Evolutionary conservation across 129 eudicot genomes (phyloP).

Genomic region (Pittosporum tobira): DNA sequence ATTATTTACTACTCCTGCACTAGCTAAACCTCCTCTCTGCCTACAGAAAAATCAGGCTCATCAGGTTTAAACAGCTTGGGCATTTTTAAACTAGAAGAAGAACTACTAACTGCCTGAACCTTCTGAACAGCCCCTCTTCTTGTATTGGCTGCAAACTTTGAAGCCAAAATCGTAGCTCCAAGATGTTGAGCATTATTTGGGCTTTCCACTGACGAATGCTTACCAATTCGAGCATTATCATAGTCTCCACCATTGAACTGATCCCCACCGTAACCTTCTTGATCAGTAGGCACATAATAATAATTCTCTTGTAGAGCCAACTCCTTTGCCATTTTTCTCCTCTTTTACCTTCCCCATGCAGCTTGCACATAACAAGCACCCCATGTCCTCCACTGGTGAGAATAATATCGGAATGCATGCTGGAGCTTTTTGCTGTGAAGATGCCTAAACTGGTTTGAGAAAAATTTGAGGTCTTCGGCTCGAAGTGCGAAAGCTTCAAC

Average conservation of each 20-base stretch:
- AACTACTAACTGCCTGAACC: conserved; percentile 21
- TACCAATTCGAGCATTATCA: conserved; percentile 17
- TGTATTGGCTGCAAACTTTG: conserved; percentile 58
- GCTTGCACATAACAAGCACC: conserved; percentile 57
- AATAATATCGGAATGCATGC: conserved; percentile 70
- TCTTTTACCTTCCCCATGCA: conserved; percentile 62
- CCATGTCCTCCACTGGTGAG: conserved; percentile 92
- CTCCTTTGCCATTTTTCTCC: conserved; percentile 49
- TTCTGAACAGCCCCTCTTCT: conserved; percentile 34
- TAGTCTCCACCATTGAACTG: conserved; percentile 11
- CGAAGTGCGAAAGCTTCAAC: conserved; percentile 76
- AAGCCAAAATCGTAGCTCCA: conserved; percentile 69
- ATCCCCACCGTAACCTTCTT: conserved; percentile 9
- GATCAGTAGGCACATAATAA: conserved; percentile 2
- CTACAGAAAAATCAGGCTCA: conserved; percentile 56
- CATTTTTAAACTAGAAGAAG: conserved; percentile 54
- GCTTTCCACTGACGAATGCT: conserved; percentile 17
- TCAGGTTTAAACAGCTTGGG: conserved; percentile 68
- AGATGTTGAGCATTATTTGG: conserved; percentile 27
- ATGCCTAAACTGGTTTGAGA: conserved; percentile 60
- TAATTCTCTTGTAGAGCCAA: conserved; percentile 46
- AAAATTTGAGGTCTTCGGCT: conserved; percentile 68
- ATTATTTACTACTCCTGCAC: too few species aligned
- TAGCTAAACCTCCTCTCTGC: not conserved
- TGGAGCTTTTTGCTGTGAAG: conserved; percentile 78